Evolutionary conservation across 495 filamentous ascomycete species (phyloP), one percentile per base, ranked within the genome.

Genomic region (Penicillium ochrochloron): DNA sequence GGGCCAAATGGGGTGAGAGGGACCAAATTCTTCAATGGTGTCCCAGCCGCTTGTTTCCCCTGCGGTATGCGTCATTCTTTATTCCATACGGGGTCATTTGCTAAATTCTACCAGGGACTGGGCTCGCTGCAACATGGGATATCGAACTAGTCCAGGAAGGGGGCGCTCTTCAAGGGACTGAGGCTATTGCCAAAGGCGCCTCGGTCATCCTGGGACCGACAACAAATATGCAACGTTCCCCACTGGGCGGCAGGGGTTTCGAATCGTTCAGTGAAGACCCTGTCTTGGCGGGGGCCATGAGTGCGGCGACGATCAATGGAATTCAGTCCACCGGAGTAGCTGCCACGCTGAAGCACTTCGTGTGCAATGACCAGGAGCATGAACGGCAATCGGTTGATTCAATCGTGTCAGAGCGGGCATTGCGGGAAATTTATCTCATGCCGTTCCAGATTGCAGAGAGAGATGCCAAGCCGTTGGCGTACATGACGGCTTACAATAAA

Each of bases 251-350:
- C 12, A 81, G 90, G 61, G 87, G 86, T 25, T 92, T 91, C 62
- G 90, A 92, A 73, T 87, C 84, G 10, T 85, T 90, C 46, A 88
- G 88, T 0, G 90, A 92, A 67, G 90, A 92, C 65, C 88, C 89
- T 1, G 73, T 86, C 51, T 76, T 92, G 19, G 80, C 88, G 7
- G 90, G 90, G 0, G 75, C 81, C 21, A 73, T 87, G 4, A 87
- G 88, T 5, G 85, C 84, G 0, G 78, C 83, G 6, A 76, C 88
- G n/a, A 82, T 88, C 53, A 79, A 78, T 46, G 89, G 89, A 11
- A 82, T 90, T 15, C 85, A 92, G 69, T 77, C 75, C 27, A 85
- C 79, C n/a, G 70, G 72, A 1, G 79, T 92, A 21, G 82, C 82
- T 34, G 83, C 89, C 5, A 87, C 86, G 0, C 77, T 88, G 59